Percentiles rank a stretch among this genome's conserved stretches.
Evolutionary conservation across 2,329 filamentous ascomycete species (phyloP).

Genomic region (Cladosporium sphaerospermum): DNA sequence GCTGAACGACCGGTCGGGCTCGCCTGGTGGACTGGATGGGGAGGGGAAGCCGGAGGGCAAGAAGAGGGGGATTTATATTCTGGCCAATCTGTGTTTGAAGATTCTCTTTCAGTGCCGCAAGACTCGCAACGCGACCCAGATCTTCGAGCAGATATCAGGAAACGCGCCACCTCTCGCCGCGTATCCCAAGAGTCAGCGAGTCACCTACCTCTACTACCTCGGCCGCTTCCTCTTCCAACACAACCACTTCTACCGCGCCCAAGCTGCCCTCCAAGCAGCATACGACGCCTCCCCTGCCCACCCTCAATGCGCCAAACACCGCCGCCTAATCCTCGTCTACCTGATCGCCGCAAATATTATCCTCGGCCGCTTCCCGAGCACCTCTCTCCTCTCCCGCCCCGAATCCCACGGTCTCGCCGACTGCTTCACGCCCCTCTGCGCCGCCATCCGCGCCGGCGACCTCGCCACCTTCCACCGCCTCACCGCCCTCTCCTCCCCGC

Average conservation of each 20-base stretch:
- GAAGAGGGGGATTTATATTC: conserved; percentile 80
- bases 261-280: conserved; percentile 67
- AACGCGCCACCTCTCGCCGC: conserved; percentile 73
- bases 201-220: conserved; percentile 91
- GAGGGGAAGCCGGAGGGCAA: conserved; percentile 68
- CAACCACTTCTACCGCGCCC: conserved; percentile 72
- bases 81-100: conserved; percentile 85
- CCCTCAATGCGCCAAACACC: conserved; percentile 55
- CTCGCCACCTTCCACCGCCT: conserved; percentile 66
- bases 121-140: conserved; percentile 75
- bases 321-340: conserved; percentile 73
- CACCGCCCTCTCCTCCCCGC: conserved; percentile 47
- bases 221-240: conserved; percentile 85
- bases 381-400: conserved; percentile 58
- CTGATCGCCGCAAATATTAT: conserved; percentile 78
- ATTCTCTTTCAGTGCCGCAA: conserved; percentile 84
- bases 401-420: conserved; percentile 61
- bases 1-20: conserved; percentile 67
- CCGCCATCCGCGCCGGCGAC: conserved; percentile 66
- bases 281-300: conserved; percentile 64
- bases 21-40: conserved; percentile 44
- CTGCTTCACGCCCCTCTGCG: conserved; percentile 67
- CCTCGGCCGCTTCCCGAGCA: conserved; percentile 73
- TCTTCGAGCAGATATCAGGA: conserved; percentile 81
- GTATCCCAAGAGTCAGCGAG: conserved; percentile 79